A percentile compares a stretch with the other conserved stretches of the same genome.
phyloP scores from a whole-genome alignment of 192 early-diverging fungal genomes.

The Entophlyctis luteolus region DNA sequence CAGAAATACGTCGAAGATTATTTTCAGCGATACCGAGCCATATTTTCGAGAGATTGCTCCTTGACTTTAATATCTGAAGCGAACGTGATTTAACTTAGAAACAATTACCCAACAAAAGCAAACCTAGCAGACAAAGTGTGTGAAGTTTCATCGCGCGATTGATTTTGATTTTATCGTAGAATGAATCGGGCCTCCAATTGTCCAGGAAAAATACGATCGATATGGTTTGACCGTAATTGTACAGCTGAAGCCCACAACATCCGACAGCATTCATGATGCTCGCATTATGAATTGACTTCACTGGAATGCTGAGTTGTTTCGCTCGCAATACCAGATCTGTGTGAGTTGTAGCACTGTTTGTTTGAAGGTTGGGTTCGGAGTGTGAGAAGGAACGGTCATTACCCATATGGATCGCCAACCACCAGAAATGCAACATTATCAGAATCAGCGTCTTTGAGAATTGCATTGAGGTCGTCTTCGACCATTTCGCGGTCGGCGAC shows the following conservation, averaged over 20 bases:
- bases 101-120: conserved; percentile 40
- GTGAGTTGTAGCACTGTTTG: conserved; percentile 86
- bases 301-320: conserved; percentile 75
- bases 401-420: conserved; percentile 95
- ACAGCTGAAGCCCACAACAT: conserved; percentile 90
- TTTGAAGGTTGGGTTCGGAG: background rate
- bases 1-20: too few species aligned
- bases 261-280: conserved; percentile 99
- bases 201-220: conserved; percentile 98
- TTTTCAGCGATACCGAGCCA: conserved; percentile 62
- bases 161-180: conserved; percentile 87
- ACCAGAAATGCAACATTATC: conserved; percentile 93
- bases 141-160: conserved; percentile 83
- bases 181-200: conserved; percentile 93
- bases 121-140: conserved; percentile 88
- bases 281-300: conserved; percentile 96
- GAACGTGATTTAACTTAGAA: conserved; percentile 18
- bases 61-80: conserved; percentile 99
- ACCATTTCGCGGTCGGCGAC: conserved; percentile 98
- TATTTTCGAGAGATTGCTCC: conserved; percentile 92
- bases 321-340: conserved; percentile 94
- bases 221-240: conserved; percentile 97
- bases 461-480: conserved; percentile 83
- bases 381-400: too few species aligned
- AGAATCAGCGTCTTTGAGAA: conserved; percentile 80